Conservation (phyloP, 495 filamentous ascomycete species). For the Hypoxylon fragiforme region DNA sequence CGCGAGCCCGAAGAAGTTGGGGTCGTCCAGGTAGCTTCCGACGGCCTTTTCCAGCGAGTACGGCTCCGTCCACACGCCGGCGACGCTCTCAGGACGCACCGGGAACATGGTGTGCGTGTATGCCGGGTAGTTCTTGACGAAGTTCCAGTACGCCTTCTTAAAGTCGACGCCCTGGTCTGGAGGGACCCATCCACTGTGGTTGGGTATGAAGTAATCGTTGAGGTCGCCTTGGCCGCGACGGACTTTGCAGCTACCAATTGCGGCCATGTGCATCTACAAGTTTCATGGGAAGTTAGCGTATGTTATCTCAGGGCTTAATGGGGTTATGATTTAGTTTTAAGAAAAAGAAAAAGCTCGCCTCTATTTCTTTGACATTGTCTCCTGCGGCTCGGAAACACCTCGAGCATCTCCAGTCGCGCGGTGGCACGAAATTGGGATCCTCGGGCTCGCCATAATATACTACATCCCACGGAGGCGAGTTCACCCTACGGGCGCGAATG, state of each 20-base stretch:
- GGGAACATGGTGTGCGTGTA: constrained; percentile 22
- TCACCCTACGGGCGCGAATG: no score
- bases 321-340: background rate
- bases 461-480: constrained; percentile 3
- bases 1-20: constrained; percentile 1
- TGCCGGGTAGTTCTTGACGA: constrained; percentile 12
- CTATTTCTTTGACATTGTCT: background rate
- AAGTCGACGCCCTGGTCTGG: constrained; percentile 6
- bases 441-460: background rate
- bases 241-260: constrained; percentile 9
- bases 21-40: constrained; percentile 9
- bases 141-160: constrained; percentile 2
- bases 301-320: background rate
- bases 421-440: background rate
- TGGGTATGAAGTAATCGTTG: background rate
- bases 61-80: background rate
- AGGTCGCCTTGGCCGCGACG: constrained; percentile 12
- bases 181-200: constrained; percentile 21
- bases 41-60: background rate
- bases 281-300: constrained; percentile 2
- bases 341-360: constrained; percentile 1
- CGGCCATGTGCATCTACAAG: constrained; percentile 8
- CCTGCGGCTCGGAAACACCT: constrained; percentile 23
- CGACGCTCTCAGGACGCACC: background rate
- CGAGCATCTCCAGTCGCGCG: constrained; percentile 14